phyloP scores from a whole-genome alignment of 1,139 yeast species.

The Saccharomyces uvarum region DNA sequence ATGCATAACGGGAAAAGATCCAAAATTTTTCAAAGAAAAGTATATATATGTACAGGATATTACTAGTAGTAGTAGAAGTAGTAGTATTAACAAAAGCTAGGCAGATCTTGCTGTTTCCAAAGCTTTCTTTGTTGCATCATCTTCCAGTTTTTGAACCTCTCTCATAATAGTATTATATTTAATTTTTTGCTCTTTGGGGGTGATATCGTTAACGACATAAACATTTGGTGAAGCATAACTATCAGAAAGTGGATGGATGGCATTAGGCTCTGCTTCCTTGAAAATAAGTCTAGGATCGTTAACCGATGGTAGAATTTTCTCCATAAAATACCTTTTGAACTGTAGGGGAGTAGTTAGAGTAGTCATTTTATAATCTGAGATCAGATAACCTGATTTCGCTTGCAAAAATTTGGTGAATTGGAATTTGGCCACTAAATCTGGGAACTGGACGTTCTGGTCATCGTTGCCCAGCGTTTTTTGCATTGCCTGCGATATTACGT shows the following conservation, averaged over 20 bases:
- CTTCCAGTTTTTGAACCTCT: slow-evolving; percentile 34
- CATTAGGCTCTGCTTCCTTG: slow-evolving; percentile 69
- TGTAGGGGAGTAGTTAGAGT: slow-evolving; percentile 41
- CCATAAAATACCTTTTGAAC: slow-evolving; percentile 40
- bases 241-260: slow-evolving; percentile 51
- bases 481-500: slow-evolving; percentile 18
- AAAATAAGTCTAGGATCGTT: slow-evolving; percentile 36
- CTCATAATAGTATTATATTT: slow-evolving; percentile 32
- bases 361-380: slow-evolving; percentile 59
- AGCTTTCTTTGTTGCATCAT: slow-evolving; percentile 32
- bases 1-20: background rate
- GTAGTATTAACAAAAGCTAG: slow-evolving; percentile 1
- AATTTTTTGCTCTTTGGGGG: slow-evolving; percentile 35
- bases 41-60: slow-evolving; percentile 3
- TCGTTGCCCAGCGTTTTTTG: background rate
- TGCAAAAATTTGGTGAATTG: slow-evolving; percentile 51
- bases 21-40: background rate
- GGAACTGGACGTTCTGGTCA: slow-evolving; percentile 19
- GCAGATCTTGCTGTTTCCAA: slow-evolving; percentile 29
- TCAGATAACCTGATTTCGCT: slow-evolving; percentile 49
- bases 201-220: slow-evolving; percentile 37
- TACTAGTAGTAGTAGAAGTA: background rate
- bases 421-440: slow-evolving; percentile 54
- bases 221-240: slow-evolving; percentile 46
- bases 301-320: slow-evolving; percentile 33